These are phyloP conservation scores for Malus sylvestris DNA, from an alignment of 306 rosid species.

Conservation along the genomic window DNA sequence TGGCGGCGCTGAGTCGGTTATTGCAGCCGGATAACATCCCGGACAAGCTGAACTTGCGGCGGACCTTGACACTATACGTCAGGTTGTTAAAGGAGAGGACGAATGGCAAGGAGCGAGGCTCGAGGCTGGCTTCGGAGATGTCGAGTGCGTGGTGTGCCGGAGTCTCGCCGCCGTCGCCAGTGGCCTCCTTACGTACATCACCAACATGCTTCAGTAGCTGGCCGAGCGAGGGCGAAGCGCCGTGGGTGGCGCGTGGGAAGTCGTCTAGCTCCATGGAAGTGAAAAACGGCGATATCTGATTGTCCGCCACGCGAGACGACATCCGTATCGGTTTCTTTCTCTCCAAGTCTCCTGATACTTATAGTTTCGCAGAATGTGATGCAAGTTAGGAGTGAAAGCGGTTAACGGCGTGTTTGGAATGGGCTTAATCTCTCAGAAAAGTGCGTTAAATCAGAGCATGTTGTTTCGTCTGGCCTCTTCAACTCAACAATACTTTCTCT, in stretches of 20 bases:
- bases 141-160: slow-evolving; percentile 61
- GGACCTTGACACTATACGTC: slow-evolving; percentile 64
- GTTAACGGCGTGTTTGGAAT: not conserved
- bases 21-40: not conserved
- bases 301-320: slow-evolving; percentile 43
- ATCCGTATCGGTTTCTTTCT: not conserved
- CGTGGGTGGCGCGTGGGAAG: slow-evolving; percentile 17
- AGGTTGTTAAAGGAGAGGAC: slow-evolving; percentile 65
- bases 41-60: slow-evolving; percentile 40
- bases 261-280: slow-evolving; percentile 33
- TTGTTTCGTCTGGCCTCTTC: not conserved
- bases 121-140: slow-evolving; percentile 23
- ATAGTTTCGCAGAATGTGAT: not conserved
- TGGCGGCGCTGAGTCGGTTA: slow-evolving; percentile 13
- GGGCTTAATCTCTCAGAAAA: not conserved
- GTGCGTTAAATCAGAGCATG: not conserved
- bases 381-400: not conserved
- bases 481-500: not conserved
- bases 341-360: not conserved
- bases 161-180: slow-evolving; percentile 67
- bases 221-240: slow-evolving; percentile 51
- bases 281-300: slow-evolving; percentile 23
- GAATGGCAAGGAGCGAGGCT: slow-evolving; percentile 56
- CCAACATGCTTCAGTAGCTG: slow-evolving; percentile 79
- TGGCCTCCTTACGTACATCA: slow-evolving; percentile 49